phyloP scores from a whole-genome alignment of 306 rosid genomes.

The Sphenostylis stenocarpa region DNA sequence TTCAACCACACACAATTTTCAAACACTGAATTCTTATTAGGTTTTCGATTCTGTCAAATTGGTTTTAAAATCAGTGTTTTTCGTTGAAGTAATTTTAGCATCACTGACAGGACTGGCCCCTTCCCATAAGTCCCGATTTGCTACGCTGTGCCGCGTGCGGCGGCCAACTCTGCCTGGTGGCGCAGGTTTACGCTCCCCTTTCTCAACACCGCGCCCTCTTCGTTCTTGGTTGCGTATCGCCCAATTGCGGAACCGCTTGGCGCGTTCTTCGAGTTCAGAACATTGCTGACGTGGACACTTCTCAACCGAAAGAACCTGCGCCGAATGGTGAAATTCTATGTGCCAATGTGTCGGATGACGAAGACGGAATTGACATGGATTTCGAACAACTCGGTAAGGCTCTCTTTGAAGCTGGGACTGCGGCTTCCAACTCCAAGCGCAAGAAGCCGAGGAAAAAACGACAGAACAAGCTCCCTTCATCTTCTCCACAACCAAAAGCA shows the following conservation, averaged over 20 bases:
- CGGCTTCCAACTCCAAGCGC: constrained; percentile 49
- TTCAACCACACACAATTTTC: background rate
- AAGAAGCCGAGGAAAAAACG: constrained; percentile 28
- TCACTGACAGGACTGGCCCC: constrained; percentile 68
- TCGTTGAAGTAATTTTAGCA: background rate
- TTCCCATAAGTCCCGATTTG: constrained; percentile 44
- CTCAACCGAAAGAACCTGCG: constrained; percentile 16
- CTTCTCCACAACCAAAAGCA: constrained; percentile 28
- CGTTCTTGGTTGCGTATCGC: constrained; percentile 66
- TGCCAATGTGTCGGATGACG: constrained; percentile 39
- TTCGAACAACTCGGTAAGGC: constrained; percentile 65
- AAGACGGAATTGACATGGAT: constrained; percentile 53
- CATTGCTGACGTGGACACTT: constrained; percentile 17
- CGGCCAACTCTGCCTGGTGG: constrained; percentile 53
- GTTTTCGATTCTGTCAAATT: background rate
- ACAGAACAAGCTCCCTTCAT: constrained; percentile 6
- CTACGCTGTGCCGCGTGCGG: constrained; percentile 60
- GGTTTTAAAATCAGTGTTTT: background rate
- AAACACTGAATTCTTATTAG: background rate
- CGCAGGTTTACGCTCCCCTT: constrained; percentile 82
- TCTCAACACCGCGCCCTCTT: constrained; percentile 68
- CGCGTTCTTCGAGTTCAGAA: constrained; percentile 78
- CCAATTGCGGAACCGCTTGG: constrained; percentile 64
- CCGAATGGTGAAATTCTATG: constrained; percentile 31
- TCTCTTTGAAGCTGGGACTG: constrained; percentile 51